These are phyloP conservation scores for Sporothrix pseudoabietina DNA, from an alignment of 2,329 filamentous ascomycete genomes.

Conservation along the genomic window DNA sequence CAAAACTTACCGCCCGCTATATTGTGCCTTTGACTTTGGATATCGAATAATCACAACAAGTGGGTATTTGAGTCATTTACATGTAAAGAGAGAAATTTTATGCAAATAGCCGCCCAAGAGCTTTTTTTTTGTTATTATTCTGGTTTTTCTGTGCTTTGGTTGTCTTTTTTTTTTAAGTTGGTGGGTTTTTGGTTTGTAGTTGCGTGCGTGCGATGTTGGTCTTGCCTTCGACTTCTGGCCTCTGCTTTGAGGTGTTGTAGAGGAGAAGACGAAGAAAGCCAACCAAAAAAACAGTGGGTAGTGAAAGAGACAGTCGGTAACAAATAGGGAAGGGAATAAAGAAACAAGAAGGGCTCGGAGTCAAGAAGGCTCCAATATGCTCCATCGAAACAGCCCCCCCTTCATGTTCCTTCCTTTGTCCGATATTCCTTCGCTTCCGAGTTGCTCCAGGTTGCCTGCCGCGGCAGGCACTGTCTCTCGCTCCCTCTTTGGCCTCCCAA, in stretches of 20 bases:
- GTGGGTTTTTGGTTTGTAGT: conserved; percentile 15
- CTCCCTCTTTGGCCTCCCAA: conserved; percentile 30
- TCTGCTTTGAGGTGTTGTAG: background rate
- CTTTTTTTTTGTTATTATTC: conserved; percentile 30
- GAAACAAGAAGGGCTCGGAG: background rate
- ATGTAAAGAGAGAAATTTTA: background rate
- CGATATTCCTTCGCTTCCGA: background rate
- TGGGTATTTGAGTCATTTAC: background rate
- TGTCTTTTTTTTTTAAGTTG: conserved; percentile 26
- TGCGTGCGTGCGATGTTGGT: background rate
- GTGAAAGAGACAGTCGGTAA: conserved; percentile 8
- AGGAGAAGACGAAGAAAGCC: background rate
- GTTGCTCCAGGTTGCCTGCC: conserved; percentile 6
- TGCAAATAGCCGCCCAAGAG: conserved; percentile 35
- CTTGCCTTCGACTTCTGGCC: background rate
- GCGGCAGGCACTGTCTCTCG: conserved; percentile 8
- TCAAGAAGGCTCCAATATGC: background rate
- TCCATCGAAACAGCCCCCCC: background rate
- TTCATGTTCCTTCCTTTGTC: background rate
- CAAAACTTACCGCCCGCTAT: background rate
- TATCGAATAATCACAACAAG: conserved; percentile 6
- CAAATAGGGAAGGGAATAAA: background rate
- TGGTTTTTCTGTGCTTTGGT: conserved; percentile 26
- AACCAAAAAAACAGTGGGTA: conserved; percentile 23
- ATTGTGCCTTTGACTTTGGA: background rate